Evolutionary conservation across 2,329 filamentous ascomycete species (phyloP), one percentile per base, ranked within the genome.

Genomic region (Sclerotinia subarctica): DNA sequence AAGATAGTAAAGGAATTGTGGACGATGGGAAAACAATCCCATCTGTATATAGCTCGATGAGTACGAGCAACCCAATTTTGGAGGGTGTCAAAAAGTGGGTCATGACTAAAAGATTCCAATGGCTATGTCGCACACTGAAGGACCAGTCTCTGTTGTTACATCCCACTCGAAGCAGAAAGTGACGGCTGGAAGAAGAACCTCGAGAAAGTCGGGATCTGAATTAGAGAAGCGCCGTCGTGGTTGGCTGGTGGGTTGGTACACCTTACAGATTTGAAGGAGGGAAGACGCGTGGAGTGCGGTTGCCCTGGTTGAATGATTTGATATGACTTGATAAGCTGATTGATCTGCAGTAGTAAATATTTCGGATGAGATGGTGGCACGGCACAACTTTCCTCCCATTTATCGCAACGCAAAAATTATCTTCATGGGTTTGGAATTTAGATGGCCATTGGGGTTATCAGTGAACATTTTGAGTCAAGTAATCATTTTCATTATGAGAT

Each of bases 51-150:
- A 97, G 84, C 74, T 93, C 87, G 64, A 95, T 85, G 65, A 99
- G 85, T 66, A 88, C 87, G 67, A 98, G 85, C 32, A 97, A 84
- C 75, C 90, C 90, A 73, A 98, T 86, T 77, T 95, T 96, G 73
- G 92, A 89, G 17, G 94, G 92, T n/a, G 92, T 96, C 57, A 98
- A 84, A 78, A 90, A 96, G 68, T 91, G 90, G 74, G 90, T 86
- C 90, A 94, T 96, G 53, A 26, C 69, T n/a, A 68, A 44, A 44
- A 54, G 32, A 35, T 53, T 26, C 38, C 21, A 24, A 46, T n/a
- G 47, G 17, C n/a, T 26, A 46, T 35, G 62, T 52, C 35, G 47
- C n/a, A 38, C 64, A 19, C 13, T 51, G 24, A 35, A 49, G 35
- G 21, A 21, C 21, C 24, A 65, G 49, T 47, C 47, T 19, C 26